Conservation (phyloP, 331 rosid genomes). For the Rosa hybrid region DNA sequence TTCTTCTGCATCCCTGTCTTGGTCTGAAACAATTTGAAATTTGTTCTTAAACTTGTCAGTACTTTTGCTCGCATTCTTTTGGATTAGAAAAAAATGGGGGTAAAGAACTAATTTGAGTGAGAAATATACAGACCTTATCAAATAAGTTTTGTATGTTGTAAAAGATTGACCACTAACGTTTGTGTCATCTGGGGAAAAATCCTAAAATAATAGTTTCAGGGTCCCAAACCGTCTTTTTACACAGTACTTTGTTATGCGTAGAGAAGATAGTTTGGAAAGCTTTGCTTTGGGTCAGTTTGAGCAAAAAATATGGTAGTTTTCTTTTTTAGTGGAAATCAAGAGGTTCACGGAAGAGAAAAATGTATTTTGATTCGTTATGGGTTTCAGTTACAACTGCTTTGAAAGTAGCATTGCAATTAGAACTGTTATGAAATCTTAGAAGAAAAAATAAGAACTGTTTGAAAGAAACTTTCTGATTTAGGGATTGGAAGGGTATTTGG, state of each 20-base stretch:
- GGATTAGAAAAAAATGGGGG: neutral
- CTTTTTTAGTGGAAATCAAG: neutral
- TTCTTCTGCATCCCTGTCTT: neutral
- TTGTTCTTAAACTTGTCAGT: neutral
- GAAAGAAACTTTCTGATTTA: neutral
- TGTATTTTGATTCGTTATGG: neutral
- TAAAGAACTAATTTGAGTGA: neutral
- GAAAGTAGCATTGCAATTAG: neutral
- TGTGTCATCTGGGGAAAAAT: neutral
- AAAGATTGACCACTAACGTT: neutral
- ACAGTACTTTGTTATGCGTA: neutral
- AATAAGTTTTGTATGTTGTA: neutral
- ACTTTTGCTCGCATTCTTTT: neutral
- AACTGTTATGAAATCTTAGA: neutral
- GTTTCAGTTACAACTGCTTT: neutral
- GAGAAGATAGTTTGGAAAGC: neutral
- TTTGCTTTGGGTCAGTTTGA: neutral
- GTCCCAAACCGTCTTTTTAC: neutral
- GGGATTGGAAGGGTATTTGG: neutral
- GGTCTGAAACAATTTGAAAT: neutral
- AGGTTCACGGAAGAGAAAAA: neutral
- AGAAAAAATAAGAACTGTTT: neutral
- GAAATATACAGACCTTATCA: neutral
- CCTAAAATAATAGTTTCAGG: neutral
- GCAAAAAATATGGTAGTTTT: neutral